Conservation (phyloP, 1,284 basidiomycete genomes). For the Thecaphora thlaspeos region DNA sequence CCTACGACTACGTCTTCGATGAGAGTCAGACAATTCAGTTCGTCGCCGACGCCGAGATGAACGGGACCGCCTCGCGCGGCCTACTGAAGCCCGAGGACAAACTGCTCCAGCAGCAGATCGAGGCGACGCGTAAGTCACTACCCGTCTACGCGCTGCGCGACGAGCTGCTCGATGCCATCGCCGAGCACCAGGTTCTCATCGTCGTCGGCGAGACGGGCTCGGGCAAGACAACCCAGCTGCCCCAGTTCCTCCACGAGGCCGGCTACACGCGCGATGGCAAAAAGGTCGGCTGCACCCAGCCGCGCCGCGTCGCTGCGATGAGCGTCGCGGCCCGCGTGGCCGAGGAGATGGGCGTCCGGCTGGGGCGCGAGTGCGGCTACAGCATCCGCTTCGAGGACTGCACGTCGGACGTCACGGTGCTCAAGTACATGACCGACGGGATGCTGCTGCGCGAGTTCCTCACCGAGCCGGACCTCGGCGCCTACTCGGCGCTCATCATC, state of each 20-base stretch:
- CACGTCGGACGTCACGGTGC: constrained; percentile 63
- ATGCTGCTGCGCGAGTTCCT: constrained; percentile 93
- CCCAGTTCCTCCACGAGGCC: constrained; percentile 85
- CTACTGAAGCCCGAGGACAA: constrained; percentile 80
- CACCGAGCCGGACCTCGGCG: constrained; percentile 83
- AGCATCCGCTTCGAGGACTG: constrained; percentile 98
- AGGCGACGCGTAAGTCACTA: constrained; percentile 49
- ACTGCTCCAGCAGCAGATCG: constrained; percentile 72
- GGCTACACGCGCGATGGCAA: constrained; percentile 69
- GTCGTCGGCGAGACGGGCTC: constrained; percentile 98
- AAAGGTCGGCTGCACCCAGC: constrained; percentile 96
- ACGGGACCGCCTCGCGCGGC: constrained; percentile 38
- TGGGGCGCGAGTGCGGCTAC: constrained; percentile 94
- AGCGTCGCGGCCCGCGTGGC: constrained; percentile 97
- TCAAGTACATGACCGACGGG: constrained; percentile 93
- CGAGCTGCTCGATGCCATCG: constrained; percentile 73
- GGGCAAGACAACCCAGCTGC: constrained; percentile 98
- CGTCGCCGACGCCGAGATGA: constrained; percentile 71
- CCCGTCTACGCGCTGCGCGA: constrained; percentile 53
- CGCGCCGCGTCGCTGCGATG: constrained; percentile 94
- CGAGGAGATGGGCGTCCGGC: constrained; percentile 93
- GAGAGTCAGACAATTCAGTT: constrained; percentile 95
- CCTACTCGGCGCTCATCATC: constrained; percentile 95
- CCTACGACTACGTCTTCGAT: constrained; percentile 96
- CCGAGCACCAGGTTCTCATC: constrained; percentile 83